A percentile compares a stretch with the other conserved stretches of the same genome.
Evolutionary conservation across 495 filamentous ascomycete genomes (phyloP).

Genomic region (Geopyxis carbonaria): DNA sequence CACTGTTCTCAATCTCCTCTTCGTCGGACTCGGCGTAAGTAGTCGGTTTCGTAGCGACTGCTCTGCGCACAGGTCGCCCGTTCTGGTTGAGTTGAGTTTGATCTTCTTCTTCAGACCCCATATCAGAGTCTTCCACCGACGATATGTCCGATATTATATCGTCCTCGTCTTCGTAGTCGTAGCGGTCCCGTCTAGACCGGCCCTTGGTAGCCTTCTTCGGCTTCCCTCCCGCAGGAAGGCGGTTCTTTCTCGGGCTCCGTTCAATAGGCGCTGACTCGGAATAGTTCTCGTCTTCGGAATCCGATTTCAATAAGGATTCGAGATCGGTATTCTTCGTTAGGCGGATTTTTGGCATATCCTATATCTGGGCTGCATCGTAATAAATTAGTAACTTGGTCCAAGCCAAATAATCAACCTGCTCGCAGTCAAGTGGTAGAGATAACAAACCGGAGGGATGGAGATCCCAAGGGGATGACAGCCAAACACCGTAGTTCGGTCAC

Average conservation of each 20-base stretch:
- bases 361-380: background rate
- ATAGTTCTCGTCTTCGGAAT: constrained; percentile 11
- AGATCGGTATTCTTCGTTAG: constrained; percentile 1
- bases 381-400: background rate
- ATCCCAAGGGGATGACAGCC: no score
- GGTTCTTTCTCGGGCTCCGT: constrained; percentile 1
- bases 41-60: constrained; percentile 9
- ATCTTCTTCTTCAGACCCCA: constrained; percentile 15
- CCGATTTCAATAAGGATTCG: constrained; percentile 5
- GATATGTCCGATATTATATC: background rate
- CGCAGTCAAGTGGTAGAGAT: background rate
- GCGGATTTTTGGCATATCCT: background rate
- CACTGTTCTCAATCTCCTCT: constrained; percentile 12
- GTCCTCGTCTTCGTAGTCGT: constrained; percentile 1
- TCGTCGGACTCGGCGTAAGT: constrained; percentile 8
- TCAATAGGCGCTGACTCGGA: constrained; percentile 1
- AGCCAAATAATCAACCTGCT: background rate
- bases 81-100: constrained; percentile 12
- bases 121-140: constrained; percentile 13
- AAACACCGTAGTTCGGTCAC: background rate
- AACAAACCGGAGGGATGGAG: no score
- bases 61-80: constrained; percentile 6
- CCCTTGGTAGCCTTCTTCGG: background rate
- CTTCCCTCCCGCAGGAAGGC: background rate
- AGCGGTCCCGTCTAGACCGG: background rate